phyloP scores from a whole-genome alignment of 192 early-diverging fungal species.

The Fimicolochytrium jonesii region DNA sequence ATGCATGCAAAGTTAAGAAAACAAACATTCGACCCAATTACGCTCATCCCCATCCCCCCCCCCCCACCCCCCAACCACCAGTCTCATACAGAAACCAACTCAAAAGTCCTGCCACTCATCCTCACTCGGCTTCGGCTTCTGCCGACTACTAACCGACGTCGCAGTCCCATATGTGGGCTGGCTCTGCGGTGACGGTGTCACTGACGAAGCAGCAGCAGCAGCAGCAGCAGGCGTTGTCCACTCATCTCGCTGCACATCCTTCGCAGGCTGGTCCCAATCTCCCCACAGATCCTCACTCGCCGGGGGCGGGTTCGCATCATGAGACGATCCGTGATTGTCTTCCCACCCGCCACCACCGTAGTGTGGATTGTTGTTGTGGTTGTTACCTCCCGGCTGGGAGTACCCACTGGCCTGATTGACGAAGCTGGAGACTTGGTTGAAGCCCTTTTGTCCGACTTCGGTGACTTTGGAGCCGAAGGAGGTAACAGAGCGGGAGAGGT shows the following conservation, averaged over 20 bases:
- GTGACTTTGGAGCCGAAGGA: constrained; percentile 32
- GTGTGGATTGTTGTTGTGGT: constrained; percentile 7
- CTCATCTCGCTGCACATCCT: not conserved
- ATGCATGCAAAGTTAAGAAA: no score
- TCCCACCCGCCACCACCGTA: not conserved
- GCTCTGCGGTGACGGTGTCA: not conserved
- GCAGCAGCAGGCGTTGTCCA: not conserved
- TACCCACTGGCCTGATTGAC: constrained; percentile 26
- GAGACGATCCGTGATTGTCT: not conserved
- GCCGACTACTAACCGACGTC: not conserved
- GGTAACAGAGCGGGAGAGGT: constrained; percentile 33
- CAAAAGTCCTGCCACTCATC: constrained; percentile 41
- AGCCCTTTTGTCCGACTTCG: constrained; percentile 33
- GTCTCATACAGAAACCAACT: not conserved
- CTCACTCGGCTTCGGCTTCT: not conserved
- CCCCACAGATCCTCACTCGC: constrained; percentile 18
- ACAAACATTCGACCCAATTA: not conserved
- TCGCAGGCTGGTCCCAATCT: constrained; percentile 26
- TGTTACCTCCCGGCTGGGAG: not conserved
- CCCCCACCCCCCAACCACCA: no score
- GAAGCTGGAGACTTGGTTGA: constrained; percentile 27
- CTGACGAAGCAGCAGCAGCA: not conserved
- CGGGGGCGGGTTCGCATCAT: not conserved
- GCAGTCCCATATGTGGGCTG: not conserved
- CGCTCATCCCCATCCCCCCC: no score